Percentiles rank a stretch among this genome's conserved stretches.
Evolutionary conservation across 768 basidiomycete species (phyloP).

Genomic region (Cubamyces lactineus): DNA sequence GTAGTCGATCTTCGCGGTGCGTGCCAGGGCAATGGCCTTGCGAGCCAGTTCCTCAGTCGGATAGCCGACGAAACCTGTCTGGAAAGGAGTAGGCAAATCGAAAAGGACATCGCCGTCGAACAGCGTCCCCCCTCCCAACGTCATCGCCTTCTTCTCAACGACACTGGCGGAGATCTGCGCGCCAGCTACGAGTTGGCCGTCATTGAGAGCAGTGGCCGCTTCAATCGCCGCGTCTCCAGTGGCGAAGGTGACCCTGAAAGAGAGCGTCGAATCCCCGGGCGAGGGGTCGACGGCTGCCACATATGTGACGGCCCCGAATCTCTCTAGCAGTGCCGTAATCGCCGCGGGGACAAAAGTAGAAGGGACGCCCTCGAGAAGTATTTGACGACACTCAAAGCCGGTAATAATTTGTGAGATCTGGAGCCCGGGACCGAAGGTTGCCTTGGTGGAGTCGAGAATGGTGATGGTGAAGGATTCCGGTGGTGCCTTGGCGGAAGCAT

Average conservation of each 20-base stretch:
- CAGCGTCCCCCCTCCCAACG: constrained; percentile 43
- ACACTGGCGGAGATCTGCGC: constrained; percentile 48
- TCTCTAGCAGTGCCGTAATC: constrained; percentile 43
- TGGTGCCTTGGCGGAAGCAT: not conserved
- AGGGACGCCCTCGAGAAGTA: constrained; percentile 58
- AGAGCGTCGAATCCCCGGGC: not conserved
- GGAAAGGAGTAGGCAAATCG: constrained; percentile 60
- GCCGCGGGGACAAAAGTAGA: constrained; percentile 35
- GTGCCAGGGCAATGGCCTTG: constrained; percentile 49
- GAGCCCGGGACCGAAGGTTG: constrained; percentile 64
- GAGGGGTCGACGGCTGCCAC: constrained; percentile 35
- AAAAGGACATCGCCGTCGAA: constrained; percentile 60
- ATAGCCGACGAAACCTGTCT: constrained; percentile 68
- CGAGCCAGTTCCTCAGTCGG: constrained; percentile 50
- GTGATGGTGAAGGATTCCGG: constrained; percentile 32
- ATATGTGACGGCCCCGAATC: constrained; percentile 52
- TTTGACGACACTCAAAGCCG: constrained; percentile 69
- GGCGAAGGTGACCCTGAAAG: constrained; percentile 49
- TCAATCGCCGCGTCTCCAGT: constrained; percentile 51
- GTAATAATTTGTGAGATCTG: constrained; percentile 58
- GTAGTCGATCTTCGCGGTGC: constrained; percentile 41
- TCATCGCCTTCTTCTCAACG: constrained; percentile 42
- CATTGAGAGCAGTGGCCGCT: constrained; percentile 58
- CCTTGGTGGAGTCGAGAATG: constrained; percentile 57
- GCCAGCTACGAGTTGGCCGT: constrained; percentile 40